phyloP scores from a whole-genome alignment of 345 rosid genomes.

The Pistacia vera region DNA sequence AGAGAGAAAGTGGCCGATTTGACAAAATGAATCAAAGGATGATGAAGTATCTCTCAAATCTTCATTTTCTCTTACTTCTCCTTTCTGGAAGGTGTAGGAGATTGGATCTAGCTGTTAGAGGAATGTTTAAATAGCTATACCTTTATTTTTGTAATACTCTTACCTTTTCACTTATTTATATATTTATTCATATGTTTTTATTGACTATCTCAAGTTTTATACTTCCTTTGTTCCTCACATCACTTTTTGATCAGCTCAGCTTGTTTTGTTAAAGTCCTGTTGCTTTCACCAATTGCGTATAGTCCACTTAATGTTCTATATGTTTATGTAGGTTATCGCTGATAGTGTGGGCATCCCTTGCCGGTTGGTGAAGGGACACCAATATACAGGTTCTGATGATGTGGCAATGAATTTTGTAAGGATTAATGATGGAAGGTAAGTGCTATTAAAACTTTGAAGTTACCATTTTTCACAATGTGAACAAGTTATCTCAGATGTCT shows the following conservation, averaged over 20 bases:
- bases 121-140: not conserved
- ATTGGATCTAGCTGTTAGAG: not conserved
- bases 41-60: not conserved
- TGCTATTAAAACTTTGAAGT: slow-evolving; percentile 13
- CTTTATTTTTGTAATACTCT: too few species aligned
- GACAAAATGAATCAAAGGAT: too few species aligned
- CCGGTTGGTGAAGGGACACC: slow-evolving; percentile 88
- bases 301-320: slow-evolving; percentile 14
- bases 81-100: not conserved
- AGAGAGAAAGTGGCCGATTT: not conserved
- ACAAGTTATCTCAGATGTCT: slow-evolving; percentile 4
- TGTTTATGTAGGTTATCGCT: slow-evolving; percentile 75
- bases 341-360: slow-evolving; percentile 85
- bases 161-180: not conserved
- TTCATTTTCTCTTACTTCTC: not conserved
- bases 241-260: not conserved
- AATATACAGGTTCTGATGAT: slow-evolving; percentile 87
- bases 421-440: slow-evolving; percentile 88
- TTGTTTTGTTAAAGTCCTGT: slow-evolving; percentile 9
- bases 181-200: too few species aligned
- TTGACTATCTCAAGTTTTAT: too few species aligned
- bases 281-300: slow-evolving; percentile 8
- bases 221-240: too few species aligned
- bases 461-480: slow-evolving; percentile 2
- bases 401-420: slow-evolving; percentile 91